Evolutionary conservation across 2,329 filamentous ascomycete species (phyloP).

Genomic region (Phoma sp.): DNA sequence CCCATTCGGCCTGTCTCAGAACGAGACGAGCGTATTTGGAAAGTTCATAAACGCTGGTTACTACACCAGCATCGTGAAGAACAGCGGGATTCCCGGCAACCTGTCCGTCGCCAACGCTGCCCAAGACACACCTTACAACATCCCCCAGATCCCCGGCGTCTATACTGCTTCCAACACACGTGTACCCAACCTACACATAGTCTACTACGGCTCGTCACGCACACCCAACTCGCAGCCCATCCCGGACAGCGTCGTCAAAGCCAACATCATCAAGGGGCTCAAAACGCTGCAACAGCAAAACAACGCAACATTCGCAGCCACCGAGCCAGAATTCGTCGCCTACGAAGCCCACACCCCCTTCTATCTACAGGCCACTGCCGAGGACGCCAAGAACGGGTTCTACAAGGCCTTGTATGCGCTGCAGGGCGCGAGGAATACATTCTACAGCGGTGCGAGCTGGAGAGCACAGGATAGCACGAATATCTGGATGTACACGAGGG

Average conservation of each 20-base stretch:
- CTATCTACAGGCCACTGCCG: conserved; percentile 17
- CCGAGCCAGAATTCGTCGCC: conserved; percentile 27
- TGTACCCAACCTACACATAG: conserved; percentile 8
- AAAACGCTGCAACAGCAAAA: conserved; percentile 21
- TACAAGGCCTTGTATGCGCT: conserved; percentile 32
- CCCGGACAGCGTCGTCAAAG: conserved; percentile 23
- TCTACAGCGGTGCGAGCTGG: conserved; percentile 29
- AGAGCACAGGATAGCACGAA: conserved; percentile 25
- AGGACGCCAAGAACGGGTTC: conserved; percentile 28
- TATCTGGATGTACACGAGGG: conserved; percentile 40
- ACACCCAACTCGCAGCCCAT: conserved; percentile 23
- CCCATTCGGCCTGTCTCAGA: conserved; percentile 46
- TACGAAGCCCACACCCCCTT: conserved; percentile 40
- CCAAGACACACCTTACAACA: conserved; percentile 32
- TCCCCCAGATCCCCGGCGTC: conserved; percentile 27
- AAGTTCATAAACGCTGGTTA: conserved; percentile 50
- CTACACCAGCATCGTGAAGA: conserved; percentile 50
- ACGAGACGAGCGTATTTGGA: conserved; percentile 48
- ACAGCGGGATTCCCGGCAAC: conserved; percentile 46
- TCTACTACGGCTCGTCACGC: conserved; percentile 33
- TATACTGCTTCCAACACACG: background rate
- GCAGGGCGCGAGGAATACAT: conserved; percentile 32
- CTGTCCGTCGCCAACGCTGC: conserved; percentile 37
- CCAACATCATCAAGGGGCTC: conserved; percentile 24
- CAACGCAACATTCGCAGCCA: background rate